Evolutionary conservation across 257 asterid species (phyloP), one percentile per base, ranked within the genome.

Genomic region (Striga asiatica): DNA sequence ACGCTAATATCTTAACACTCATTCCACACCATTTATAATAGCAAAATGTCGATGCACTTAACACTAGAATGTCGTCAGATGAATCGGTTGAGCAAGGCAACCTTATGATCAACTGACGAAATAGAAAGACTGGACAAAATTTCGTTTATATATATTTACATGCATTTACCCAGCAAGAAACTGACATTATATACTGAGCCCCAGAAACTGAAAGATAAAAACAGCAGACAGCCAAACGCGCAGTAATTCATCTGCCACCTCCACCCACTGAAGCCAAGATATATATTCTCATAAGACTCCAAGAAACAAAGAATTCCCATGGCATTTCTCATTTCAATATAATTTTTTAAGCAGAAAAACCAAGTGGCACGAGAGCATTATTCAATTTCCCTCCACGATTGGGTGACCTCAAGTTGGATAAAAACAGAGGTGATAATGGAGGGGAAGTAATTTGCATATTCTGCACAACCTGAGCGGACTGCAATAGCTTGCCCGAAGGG

Each of bases 401-500:
- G 9, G 75, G 71, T 48, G 92, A 66, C 69, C 75, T 75, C 72
- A 79, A 47, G 61, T 76, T 81, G 45, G 88, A 75, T 35, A 87
- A 66, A 60, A 87, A 72, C 16, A 91, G 68, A 29, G 96, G 98
- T 8, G 94, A 81, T 27, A 87, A 68, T 16, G 98, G 88, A 65
- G 98, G 96, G 34, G 96, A 91, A 27, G 74, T 45, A 62, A 68
- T 74, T 35, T 46, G 79, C 62, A 51, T 56, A 47, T 72, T 78
- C 58, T 72, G 76, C 71, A 70, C 68, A 48, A 69, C 53, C 55
- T 60, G 70, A 57, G 81, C 74, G 42, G 89, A 72, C 65, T 74
- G 80, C 71, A 75, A 35, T 25, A 82, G 72, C 79, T 82, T 77
- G 57, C 84, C 71, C 7, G 83, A 71, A 65, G 73, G 77, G 23